Evolutionary conservation across 495 filamentous ascomycete genomes (phyloP).

Genomic region (Aspergillus panamensis): DNA sequence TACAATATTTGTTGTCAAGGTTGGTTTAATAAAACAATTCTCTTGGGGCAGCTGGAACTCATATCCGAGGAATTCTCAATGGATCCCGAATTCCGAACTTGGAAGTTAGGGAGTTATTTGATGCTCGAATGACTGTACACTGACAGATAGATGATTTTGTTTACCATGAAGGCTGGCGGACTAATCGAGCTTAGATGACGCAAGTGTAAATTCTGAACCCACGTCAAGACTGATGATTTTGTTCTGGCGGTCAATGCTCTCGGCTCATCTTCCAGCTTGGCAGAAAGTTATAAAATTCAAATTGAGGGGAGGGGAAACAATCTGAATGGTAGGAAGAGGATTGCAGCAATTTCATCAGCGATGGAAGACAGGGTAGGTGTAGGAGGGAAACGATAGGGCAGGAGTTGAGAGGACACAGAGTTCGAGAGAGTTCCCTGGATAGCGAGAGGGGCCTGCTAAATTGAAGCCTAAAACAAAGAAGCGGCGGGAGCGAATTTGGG

Average conservation of each 20-base stretch:
- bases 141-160: too few species aligned
- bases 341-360: background rate
- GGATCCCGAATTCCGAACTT: too few species aligned
- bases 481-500: conserved; percentile 15
- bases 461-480: conserved; percentile 18
- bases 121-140: too few species aligned
- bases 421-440: background rate
- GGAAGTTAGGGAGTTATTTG: too few species aligned
- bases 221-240: background rate
- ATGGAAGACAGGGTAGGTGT: too few species aligned
- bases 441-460: conserved; percentile 6
- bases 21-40: too few species aligned
- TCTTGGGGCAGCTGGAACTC: too few species aligned
- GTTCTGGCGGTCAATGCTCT: conserved; percentile 2
- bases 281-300: background rate
- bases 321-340: background rate
- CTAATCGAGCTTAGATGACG: background rate
- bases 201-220: background rate
- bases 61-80: too few species aligned
- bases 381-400: background rate
- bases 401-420: background rate
- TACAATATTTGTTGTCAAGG: too few species aligned
- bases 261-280: background rate
- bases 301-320: background rate
- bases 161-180: too few species aligned